Evolutionary conservation across 345 rosid genomes (phyloP).

Genomic region (Clausena lansium): DNA sequence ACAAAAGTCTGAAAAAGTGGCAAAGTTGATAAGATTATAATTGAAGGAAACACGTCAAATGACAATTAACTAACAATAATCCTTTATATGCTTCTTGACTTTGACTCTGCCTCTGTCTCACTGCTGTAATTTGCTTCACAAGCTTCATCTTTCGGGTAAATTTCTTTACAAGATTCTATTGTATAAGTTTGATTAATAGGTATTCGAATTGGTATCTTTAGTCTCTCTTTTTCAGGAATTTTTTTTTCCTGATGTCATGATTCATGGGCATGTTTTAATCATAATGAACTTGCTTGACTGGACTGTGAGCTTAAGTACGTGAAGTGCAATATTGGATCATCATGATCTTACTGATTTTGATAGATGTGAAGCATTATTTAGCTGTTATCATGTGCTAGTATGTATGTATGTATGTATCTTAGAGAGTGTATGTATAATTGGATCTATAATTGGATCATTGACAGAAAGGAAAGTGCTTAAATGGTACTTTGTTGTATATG

Average conservation of each 20-base stretch:
- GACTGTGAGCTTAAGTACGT: neutral
- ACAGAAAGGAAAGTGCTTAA: neutral
- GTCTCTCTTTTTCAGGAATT: neutral
- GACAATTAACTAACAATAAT: no score
- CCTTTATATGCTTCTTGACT: neutral
- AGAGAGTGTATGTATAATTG: no score
- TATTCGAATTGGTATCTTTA: neutral
- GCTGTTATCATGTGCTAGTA: neutral
- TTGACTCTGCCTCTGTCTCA: neutral
- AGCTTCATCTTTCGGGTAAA: constrained; percentile 6
- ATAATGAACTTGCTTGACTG: neutral
- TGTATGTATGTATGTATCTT: neutral
- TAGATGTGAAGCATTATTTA: neutral
- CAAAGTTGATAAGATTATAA: neutral
- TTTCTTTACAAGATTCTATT: neutral
- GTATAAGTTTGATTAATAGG: neutral
- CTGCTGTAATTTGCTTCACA: neutral
- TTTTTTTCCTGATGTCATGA: neutral
- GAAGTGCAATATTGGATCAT: neutral
- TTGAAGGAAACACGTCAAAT: neutral
- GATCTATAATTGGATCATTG: neutral
- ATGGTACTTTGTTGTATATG: neutral
- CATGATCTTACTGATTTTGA: neutral
- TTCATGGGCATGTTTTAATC: neutral
- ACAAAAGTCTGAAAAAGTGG: neutral